Percentiles rank a stretch among this genome's conserved stretches.
These are phyloP conservation scores for Fusarium circinatum DNA, from an alignment of 2,329 filamentous ascomycete genomes.

Conservation along the genomic window DNA sequence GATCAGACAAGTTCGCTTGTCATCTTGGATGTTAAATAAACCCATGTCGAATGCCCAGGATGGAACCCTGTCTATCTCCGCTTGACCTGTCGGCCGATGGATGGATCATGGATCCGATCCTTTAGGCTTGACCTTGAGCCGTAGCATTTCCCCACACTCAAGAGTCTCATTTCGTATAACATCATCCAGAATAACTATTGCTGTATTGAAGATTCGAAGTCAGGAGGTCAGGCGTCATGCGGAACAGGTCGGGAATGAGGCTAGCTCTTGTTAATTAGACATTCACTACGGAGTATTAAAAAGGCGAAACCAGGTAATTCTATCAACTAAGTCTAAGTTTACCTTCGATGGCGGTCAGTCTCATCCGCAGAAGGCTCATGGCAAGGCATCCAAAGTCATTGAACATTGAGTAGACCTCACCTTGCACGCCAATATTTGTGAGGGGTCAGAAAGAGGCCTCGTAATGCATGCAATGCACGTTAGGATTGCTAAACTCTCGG, in stretches of 20 bases:
- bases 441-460: conserved; percentile 7
- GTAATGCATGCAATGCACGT: conserved; percentile 15
- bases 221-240: conserved; percentile 15
- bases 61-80: conserved; percentile 6
- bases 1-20: conserved; percentile 10
- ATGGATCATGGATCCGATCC: conserved; percentile 11
- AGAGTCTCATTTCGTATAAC: conserved; percentile 32
- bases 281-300: background rate
- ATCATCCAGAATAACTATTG: conserved; percentile 14
- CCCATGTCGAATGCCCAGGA: conserved; percentile 19
- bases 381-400: background rate
- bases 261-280: background rate
- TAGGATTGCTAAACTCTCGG: conserved; percentile 18
- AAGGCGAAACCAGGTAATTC: background rate
- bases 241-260: background rate
- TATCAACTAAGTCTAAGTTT: background rate
- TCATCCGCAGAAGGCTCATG: background rate
- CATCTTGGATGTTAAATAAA: background rate
- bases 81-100: conserved; percentile 16
- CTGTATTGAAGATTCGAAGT: conserved; percentile 9
- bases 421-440: background rate
- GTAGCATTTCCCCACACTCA: conserved; percentile 27
- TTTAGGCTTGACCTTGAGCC: conserved; percentile 11
- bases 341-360: conserved; percentile 14
- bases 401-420: background rate